Base-by-base conservation (phyloP, 306 rosid species). In the Adenanthera pavonina region DNA sequence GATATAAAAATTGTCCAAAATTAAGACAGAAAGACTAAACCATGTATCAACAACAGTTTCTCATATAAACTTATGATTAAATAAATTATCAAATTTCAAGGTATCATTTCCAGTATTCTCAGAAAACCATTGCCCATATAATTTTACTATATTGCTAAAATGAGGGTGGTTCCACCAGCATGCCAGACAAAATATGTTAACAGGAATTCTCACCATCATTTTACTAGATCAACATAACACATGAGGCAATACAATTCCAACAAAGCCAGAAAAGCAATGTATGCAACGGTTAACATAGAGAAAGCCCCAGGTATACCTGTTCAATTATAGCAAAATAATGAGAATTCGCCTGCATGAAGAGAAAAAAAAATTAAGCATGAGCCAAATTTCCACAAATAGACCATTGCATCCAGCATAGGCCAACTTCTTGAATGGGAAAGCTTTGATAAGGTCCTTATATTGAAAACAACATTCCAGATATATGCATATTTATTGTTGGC, bases 271-370 rank as follows among this genome's bases (percentile, higher is more conserved):
- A 71, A 69, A 67, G 69, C 8, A 1, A 57, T 34, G 73, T 7
- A 35, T 68, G 72, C 53, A 75, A 77, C 62, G 46, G 76, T 25
- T 44, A 43, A 74, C 56, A 64, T 54, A 78, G 84, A 85, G 75
- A 72, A 77, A 81, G 78, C 78, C 79, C 82, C 72, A 62, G 40
- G 70, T 52, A 79, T 92, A 95, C 99, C 99, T 95, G 99, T 87
- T 95, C 99, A 74, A 95, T 93, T 84, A 95, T 92, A 78, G 98
- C 88, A 89, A 75, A 95, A 74, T 89, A 95, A 85, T 95, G 97
- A 70, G 98, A 93, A 87, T 95, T 95, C 48, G 99, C 99, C 99
- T 95, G 99, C 97, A 92, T 17, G 57, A 74, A 84, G 46, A 71
- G 76, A 71, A 81, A 64, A 25, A 72, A 71, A 76, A 77, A 67